Evolutionary conservation across 2,329 filamentous ascomycete species (phyloP).

Genomic region (Pyrenophora teres): DNA sequence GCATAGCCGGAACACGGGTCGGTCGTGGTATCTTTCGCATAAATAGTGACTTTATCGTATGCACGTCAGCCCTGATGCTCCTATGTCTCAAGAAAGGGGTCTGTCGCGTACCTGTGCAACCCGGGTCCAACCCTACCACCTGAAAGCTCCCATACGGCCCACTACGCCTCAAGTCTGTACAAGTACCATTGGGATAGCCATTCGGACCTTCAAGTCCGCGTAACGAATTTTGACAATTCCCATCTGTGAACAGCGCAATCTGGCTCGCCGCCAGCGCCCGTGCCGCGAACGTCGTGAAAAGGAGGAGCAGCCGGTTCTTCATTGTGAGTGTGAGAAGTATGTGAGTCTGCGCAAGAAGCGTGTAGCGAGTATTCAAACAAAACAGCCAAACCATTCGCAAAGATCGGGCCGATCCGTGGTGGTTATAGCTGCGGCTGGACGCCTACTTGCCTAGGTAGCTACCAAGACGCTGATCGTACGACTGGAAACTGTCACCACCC

Average conservation of each 20-base stretch:
- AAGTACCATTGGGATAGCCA: slow-evolving; percentile 23
- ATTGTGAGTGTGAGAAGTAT: background rate
- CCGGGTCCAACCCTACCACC: slow-evolving; percentile 28
- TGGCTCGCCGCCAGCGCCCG: slow-evolving; percentile 2
- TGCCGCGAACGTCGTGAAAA: background rate
- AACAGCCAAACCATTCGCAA: background rate
- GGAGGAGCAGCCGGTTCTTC: background rate
- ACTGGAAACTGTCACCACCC: background rate
- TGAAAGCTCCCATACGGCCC: slow-evolving; percentile 28
- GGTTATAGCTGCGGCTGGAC: slow-evolving; percentile 3
- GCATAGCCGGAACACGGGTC: slow-evolving; percentile 9
- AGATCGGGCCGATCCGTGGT: background rate
- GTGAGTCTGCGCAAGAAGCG: background rate
- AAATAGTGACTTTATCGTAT: slow-evolving; percentile 6
- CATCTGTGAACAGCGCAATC: slow-evolving; percentile 18
- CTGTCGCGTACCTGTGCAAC: slow-evolving; percentile 27
- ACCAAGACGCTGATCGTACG: background rate
- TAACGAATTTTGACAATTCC: slow-evolving; percentile 14
- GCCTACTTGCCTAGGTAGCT: too few species aligned
- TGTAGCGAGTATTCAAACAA: too few species aligned
- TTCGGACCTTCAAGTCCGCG: slow-evolving; percentile 18
- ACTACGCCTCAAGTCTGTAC: slow-evolving; percentile 19
- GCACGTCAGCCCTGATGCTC: background rate
- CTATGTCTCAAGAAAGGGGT: background rate
- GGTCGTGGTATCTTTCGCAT: slow-evolving; percentile 6